Conservation (phyloP, 192 early-diverging fungal genomes). For the Backusella morwellensis region DNA sequence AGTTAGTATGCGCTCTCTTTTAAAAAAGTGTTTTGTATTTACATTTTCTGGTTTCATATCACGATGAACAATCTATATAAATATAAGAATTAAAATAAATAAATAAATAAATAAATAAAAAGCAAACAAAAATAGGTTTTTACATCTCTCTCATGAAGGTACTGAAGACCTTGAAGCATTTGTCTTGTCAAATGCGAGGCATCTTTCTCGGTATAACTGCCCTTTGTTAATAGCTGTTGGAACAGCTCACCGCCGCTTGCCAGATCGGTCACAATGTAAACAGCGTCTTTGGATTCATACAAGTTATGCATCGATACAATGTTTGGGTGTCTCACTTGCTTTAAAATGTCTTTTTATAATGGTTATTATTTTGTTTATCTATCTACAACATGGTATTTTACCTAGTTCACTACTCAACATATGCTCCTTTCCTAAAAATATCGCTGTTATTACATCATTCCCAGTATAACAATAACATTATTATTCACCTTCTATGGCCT, state of each 20-base stretch:
- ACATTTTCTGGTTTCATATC: slow-evolving; percentile 88
- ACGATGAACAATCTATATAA: slow-evolving; percentile 74
- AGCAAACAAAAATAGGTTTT: background rate
- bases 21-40: background rate
- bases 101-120: background rate
- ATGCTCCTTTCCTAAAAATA: slow-evolving; percentile 48
- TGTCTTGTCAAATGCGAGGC: slow-evolving; percentile 74
- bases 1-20: too few relatives aligned
- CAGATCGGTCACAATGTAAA: slow-evolving; percentile 73
- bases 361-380: background rate
- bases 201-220: slow-evolving; percentile 79
- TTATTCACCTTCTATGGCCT: slow-evolving; percentile 40
- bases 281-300: slow-evolving; percentile 70
- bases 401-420: slow-evolving; percentile 67
- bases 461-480: background rate
- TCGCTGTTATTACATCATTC: background rate
- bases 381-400: background rate
- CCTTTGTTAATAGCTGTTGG: slow-evolving; percentile 69
- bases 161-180: slow-evolving; percentile 79
- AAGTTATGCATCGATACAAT: slow-evolving; percentile 78
- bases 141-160: slow-evolving; percentile 78
- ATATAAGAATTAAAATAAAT: slow-evolving; percentile 9
- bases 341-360: slow-evolving; percentile 49
- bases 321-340: slow-evolving; percentile 76
- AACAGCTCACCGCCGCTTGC: slow-evolving; percentile 90